Base-by-base conservation (phyloP, 176 grass and related monocot genomes). In the Oryza punctata region DNA sequence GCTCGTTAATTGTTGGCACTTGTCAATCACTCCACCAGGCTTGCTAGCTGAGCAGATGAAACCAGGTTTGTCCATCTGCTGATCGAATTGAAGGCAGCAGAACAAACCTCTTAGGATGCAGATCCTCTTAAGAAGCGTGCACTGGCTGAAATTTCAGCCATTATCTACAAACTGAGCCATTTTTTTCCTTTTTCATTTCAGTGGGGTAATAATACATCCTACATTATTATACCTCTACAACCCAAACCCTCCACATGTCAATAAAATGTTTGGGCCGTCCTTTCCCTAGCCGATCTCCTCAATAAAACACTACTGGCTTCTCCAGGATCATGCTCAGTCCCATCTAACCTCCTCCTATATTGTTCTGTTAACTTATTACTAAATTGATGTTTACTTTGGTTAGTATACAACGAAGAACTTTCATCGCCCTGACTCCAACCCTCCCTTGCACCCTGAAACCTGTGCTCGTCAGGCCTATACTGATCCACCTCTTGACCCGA, bases 241-340 rank as follows among this genome's bases (percentile, higher is more conserved):
- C 86, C 92, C 90, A 94, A 93, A 91, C 86, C 72, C 75, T 86
- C 38, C 19, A 80, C 14, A 75, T 76, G 88, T 81, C 85, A 86
- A 93, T 89, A 94, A 97, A 91, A 94, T 86, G 82, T 86, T 79
- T 85, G 95, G 90, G 87, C 24, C 35, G 70, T 88, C 64, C 75
- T 87, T 59, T 90, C 88, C 44, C 66, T 89, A 63, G 78, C 64
- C 14, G 78, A 10, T 89, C 92, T 89, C 78, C 90, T 92, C 68
- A 28, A 88, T 43, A 93, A 81, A 29, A 84, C 73, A 65, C 61
- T 29, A 16, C 67, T 90, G 28, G 73, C 75, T 60, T 88, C 81
- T 78, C 80, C 77, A 84, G 71, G 71, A 43, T 86, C 89, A 78
- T 89, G 87, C 29, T 88, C 85, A 76, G 67, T 90, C 68, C 82